These are phyloP conservation scores for Coleophoma crateriformis DNA, from an alignment of 2,329 filamentous ascomycete genomes.

Conservation along the genomic window DNA sequence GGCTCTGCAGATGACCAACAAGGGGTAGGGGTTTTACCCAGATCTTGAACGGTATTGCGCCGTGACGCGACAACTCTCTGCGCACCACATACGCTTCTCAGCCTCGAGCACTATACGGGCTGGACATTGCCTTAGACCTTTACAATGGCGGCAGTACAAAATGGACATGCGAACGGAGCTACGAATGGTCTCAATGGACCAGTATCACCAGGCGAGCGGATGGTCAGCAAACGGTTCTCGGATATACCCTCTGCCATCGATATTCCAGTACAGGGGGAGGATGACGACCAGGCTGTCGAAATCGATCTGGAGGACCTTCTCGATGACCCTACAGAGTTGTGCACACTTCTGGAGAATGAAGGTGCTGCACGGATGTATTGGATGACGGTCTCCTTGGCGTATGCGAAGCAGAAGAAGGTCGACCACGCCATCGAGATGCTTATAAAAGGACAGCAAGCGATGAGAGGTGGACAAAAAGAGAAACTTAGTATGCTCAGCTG, in stretches of 20 bases:
- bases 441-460: conserved; percentile 57
- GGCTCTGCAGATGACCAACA: no score
- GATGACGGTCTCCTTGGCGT: conserved; percentile 96
- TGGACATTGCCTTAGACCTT: background rate
- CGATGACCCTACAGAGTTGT: conserved; percentile 92
- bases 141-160: conserved; percentile 18
- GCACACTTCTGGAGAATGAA: conserved; percentile 91
- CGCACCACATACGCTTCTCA: no score
- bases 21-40: no score
- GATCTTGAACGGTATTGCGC: no score
- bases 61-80: no score
- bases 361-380: conserved; percentile 86
- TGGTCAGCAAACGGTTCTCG: conserved; percentile 45
- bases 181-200: conserved; percentile 17
- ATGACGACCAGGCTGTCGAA: conserved; percentile 72
- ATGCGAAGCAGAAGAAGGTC: conserved; percentile 91
- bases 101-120: no score
- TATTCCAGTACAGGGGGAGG: conserved; percentile 59
- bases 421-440: conserved; percentile 75
- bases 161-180: conserved; percentile 19
- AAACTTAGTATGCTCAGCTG: conserved; percentile 61
- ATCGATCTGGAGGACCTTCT: conserved; percentile 86
- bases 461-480: conserved; percentile 57
- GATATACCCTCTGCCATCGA: conserved; percentile 62
- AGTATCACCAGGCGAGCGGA: conserved; percentile 12